Base-by-base conservation (phyloP, 129 eudicot species). In the Lactuca sativa region DNA sequence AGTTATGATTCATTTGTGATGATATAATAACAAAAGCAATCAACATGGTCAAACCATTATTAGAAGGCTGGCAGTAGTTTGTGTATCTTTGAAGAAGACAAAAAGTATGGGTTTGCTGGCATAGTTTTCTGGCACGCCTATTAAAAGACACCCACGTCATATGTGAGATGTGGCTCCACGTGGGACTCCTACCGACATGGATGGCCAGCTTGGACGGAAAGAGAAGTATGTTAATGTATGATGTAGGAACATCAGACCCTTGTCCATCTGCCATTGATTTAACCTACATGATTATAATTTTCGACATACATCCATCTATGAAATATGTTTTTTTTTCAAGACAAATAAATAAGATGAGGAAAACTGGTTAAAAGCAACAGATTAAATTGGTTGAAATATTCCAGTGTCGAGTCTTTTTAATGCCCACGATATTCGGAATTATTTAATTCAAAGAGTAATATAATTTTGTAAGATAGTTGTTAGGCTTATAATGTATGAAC, bases 171-270 rank as follows among this genome's bases (percentile, higher is more conserved):
- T 75, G 62, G 53, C 56, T 69, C 81, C 75, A 76, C 71, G 81
- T 76, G 81, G 54, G 66, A 69, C 80, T 60, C 65, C 2, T 69
- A 52, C 80, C 59, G 80, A 69, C 75, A 76, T 76, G 80, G 71
- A 40, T 52, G 56, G 52, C 75, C 80, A 76, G 75, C 65, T 69
- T 53, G 80, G 75, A 69, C 18, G 4, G 74, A 68, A 67, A 67
- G 52, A 10, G 18, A 67, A 67, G 74, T 52, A 3, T 30, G 31
- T 38, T 18, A 7, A 67, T 69, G 51, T 38, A 70, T 59, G 70
- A 68, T 52, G 74, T 41, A 67, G 75, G 63, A 71, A 51, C 74
- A 76, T 43, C 63, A 21, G 11, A 68, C 31, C 18, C 67, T 48
- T 67, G 30, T 37, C 53, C 74, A 59, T 30, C 64, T 68, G 64